Evolutionary conservation across 2,329 filamentous ascomycete species (phyloP), one percentile per base, ranked within the genome.

Genomic region (Aspergillus vadensis): DNA sequence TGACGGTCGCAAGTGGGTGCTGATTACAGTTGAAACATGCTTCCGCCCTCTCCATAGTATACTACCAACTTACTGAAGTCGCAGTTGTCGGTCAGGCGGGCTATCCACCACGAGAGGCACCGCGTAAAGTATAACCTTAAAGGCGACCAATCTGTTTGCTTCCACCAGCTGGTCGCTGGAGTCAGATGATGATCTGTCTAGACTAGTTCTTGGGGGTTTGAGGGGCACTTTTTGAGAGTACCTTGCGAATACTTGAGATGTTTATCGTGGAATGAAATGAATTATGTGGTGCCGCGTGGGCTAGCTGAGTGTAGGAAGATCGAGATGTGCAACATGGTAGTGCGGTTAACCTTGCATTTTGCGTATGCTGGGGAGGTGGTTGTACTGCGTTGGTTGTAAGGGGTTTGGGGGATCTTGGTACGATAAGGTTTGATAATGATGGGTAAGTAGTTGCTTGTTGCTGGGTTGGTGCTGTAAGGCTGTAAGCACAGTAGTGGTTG

Each of bases 31-130:
- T 41, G 21, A 21, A 55, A 43, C 38, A 36, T 36, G 32, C 12
- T 36, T 27, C 7, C 25, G 25, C 32, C 17, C 17, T 17, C 25
- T 15, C 25, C 14, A 36, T 53, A 30, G 27, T 30, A 17, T 36
- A 36, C 32, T 27, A 27, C 25, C 8, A 27, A 27, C 25, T 36
- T 36, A 41, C 23, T 53, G 36, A 36, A 14, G 19, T 5, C 41
- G 21, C 2, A n/a, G 17, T 15, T 41, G n/a, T 55, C 53, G 53
- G 53, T 55, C 53, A 55, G 53, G 53, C 41, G 53, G 19, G 19
- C 53, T 43, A 47, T 44, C 53, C 39, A 47, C 36, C 39, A 39
- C n/a, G 27, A 32, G 52, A 55, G 52, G 39, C n/a, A 44, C 44
- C 19, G 53, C 21, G 17, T 17, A 53, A 21, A 38, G 15, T 53